Conservation (phyloP, 208 protist species). For the Crithidia brevicula region DNA sequence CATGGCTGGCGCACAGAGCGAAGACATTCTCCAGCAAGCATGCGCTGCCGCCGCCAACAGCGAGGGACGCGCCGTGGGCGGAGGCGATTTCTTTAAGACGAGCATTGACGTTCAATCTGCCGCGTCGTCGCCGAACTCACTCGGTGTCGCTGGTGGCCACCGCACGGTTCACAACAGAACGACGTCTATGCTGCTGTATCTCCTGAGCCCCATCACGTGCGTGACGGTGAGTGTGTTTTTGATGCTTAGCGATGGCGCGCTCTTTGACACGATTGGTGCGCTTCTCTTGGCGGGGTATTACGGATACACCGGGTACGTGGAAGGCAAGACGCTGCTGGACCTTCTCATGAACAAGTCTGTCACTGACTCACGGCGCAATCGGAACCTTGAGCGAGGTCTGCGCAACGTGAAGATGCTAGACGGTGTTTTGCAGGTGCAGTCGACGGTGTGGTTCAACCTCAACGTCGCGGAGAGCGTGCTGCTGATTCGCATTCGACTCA, state of each 20-base stretch:
- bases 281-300: constrained; percentile 43
- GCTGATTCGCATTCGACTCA: constrained; percentile 53
- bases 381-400: constrained; percentile 47
- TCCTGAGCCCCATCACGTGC: constrained; percentile 23
- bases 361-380: constrained; percentile 17
- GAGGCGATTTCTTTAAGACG: constrained; percentile 17
- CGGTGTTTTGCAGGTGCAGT: constrained; percentile 65
- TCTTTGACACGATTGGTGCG: constrained; percentile 21
- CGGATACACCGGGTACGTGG: constrained; percentile 20
- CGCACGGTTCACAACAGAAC: constrained; percentile 18
- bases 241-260: constrained; percentile 13
- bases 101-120: neutral
- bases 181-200: neutral
- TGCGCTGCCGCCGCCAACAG: constrained; percentile 5
- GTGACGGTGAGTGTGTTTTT: constrained; percentile 10
- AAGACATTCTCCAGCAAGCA: constrained; percentile 30
- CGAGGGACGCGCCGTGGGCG: neutral
- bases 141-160: neutral
- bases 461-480: constrained; percentile 51
- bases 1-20: constrained; percentile 25
- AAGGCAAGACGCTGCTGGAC: constrained; percentile 44
- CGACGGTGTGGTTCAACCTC: constrained; percentile 55
- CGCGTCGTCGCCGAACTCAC: neutral
- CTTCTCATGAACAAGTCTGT: constrained; percentile 76
- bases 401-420: constrained; percentile 42